Base-by-base conservation (phyloP, 768 basidiomycete species). In the Termitomyces sp. region DNA sequence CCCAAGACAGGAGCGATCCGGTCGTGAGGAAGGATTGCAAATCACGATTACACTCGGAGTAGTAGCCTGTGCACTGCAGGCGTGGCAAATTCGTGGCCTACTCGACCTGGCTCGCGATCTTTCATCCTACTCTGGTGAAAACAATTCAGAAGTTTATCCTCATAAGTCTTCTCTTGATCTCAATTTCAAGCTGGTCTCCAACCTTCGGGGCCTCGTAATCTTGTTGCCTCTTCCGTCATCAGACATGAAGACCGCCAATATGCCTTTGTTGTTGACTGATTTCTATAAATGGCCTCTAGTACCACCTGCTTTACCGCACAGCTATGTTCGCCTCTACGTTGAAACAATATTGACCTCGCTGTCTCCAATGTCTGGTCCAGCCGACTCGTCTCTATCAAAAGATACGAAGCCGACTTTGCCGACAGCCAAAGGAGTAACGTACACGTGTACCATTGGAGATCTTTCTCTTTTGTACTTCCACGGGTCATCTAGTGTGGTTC, bases 201-300 rank as follows among this genome's bases (percentile, higher is more conserved):
- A 61, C 40, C 45, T 66, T 42, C 67, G 66, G 32, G 78, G 82
- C 3, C 74, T 81, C 12, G 66, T 85, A 7, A 66, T 79, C 28
- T 53, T 84, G 6, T 58, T 87, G 32, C 58, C 83, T 12, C 71
- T 83, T 48, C 74, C 77, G 0, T 61, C 69, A 9, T 56, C 60
- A 19, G 37, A 55, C 43, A 55, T 55, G 45, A 55, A 63, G 26
- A 40, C 62, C 30, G 44, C 51, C 21, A 32, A 60, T 30, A 26
- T 22, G 22, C 15, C 59, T 24, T 28, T 45, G 22, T 28, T 45
- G 22, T 51, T 70, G 55, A 58, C 53, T 12, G 60, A 60, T 48
- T 90, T 82, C 64, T 88, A 85, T 64, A 66, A 73, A 19, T 77
- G 74, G 22, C 87, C 88, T 2, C 69, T 88, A n/a, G 65, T 77